Base-by-base conservation (phyloP, 768 basidiomycete genomes). In the Saitozyma podzolica region DNA sequence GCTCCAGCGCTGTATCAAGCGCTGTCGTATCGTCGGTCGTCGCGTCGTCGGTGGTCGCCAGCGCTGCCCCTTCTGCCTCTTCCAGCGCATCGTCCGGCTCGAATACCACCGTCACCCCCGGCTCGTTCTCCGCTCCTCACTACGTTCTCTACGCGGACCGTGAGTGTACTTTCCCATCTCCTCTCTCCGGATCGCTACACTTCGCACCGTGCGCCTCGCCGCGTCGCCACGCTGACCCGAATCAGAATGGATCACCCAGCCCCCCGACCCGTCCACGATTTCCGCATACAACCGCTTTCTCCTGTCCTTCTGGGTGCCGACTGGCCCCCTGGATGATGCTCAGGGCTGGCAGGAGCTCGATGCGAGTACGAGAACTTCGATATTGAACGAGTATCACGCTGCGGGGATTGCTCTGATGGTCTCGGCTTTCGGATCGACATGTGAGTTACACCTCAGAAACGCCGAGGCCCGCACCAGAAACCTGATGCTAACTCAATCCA, bases 351-450 rank as follows among this genome's bases (percentile, higher is more conserved):
- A 48, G 3, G 43, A 61, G 16, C 29, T 86, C 40, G 82, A 81
- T 13, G 81, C 71, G 39, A 73, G 78, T 8, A 80, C 85, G 53
- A 82, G 86, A 20, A 65, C 82, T 41, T 73, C 80, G 29, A 76
- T 85, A 65, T 84, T 85, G 70, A 72, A 83, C 0, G 79, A 84
- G 59, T 87, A 87, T 68, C 76, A 80, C 41, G 82, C 82, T 14
- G 85, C 85, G 8, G 86, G 85, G 0, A 83, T 86, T 69, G 84
- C 82, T 62, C 70, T 86, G 42, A 82, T 86, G 54, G 86, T 88
- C 7, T 85, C 86, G 17, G 84, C 82, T 6, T 87, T 86, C 67
- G 86, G 86, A 41, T 75, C 85, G 3, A 81, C 79, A 20, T 80
- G 68, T 72, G 40, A 56, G 71, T 62, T 20, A 3, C 13, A 9